Evolutionary conservation across 495 filamentous ascomycete species (phyloP).

Genomic region (Halenospora varia): DNA sequence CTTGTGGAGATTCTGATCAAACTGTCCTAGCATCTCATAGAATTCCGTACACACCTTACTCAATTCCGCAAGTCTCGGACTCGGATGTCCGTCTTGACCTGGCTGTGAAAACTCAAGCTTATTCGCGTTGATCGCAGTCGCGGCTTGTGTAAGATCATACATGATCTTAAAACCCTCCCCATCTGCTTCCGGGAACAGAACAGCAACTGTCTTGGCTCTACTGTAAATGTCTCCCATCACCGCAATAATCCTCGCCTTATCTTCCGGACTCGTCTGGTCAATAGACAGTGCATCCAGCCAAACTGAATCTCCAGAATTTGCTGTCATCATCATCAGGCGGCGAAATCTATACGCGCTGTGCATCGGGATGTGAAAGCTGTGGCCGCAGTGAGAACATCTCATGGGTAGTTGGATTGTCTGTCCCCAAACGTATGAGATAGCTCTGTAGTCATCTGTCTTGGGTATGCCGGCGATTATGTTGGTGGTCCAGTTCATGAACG

Average conservation of each 20-base stretch:
- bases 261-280: not conserved
- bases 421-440: slow-evolving; percentile 10
- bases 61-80: too few species aligned
- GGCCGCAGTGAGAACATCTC: not conserved
- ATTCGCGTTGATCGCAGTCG: not conserved
- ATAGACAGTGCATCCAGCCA: slow-evolving; percentile 13
- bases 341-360: not conserved
- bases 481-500: not conserved
- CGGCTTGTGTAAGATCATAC: not conserved
- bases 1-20: not conserved
- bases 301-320: not conserved
- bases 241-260: not conserved
- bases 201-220: not conserved
- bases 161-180: not conserved
- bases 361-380: not conserved
- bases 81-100: not conserved
- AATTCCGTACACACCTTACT: not conserved
- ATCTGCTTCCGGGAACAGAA: not conserved
- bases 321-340: slow-evolving; percentile 1
- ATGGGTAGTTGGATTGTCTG: not conserved
- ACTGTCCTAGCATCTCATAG: not conserved
- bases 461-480: slow-evolving; percentile 1
- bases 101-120: not conserved
- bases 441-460: slow-evolving; percentile 1
- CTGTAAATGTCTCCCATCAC: slow-evolving; percentile 14